A percentile compares a stretch with the other conserved stretches of the same genome.
phyloP scores from a whole-genome alignment of 257 asterid genomes.

The Forsythia viridissima region DNA sequence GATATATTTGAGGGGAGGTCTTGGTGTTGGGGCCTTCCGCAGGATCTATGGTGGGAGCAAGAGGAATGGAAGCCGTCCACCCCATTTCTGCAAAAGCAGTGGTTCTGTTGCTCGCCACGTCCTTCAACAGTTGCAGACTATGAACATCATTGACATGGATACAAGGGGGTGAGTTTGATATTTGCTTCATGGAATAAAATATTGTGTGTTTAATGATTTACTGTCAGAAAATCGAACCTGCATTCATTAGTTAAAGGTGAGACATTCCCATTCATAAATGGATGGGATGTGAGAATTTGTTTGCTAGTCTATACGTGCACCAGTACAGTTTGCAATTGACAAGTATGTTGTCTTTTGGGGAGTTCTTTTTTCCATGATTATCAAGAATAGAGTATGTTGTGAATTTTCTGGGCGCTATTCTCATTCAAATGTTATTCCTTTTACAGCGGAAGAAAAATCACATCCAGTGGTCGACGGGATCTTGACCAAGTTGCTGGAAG shows the following conservation, averaged over 20 bases:
- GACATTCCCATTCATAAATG: not conserved
- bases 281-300: not conserved
- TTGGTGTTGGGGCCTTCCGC: constrained; percentile 84
- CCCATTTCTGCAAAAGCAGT: constrained; percentile 88
- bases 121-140: constrained; percentile 76
- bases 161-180: constrained; percentile 66
- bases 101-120: constrained; percentile 92
- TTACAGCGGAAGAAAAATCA: constrained; percentile 80
- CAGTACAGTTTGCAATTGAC: not conserved
- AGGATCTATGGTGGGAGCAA: constrained; percentile 97
- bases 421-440: not conserved
- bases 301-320: not conserved
- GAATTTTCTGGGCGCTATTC: not conserved
- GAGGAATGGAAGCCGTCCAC: constrained; percentile 92
- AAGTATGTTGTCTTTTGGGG: not conserved
- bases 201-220: not conserved
- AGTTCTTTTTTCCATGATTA: not conserved
- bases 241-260: not conserved
- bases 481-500: constrained; percentile 96
- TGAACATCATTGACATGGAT: constrained; percentile 74
- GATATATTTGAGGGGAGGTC: constrained; percentile 83
- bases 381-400: not conserved
- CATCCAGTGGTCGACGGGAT: constrained; percentile 84
- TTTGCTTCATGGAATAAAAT: not conserved
- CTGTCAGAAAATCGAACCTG: not conserved